A percentile compares a stretch with the other conserved stretches of the same genome.
Evolutionary conservation across 495 filamentous ascomycete genomes (phyloP).

Genomic region (Trichoderma reesei): DNA sequence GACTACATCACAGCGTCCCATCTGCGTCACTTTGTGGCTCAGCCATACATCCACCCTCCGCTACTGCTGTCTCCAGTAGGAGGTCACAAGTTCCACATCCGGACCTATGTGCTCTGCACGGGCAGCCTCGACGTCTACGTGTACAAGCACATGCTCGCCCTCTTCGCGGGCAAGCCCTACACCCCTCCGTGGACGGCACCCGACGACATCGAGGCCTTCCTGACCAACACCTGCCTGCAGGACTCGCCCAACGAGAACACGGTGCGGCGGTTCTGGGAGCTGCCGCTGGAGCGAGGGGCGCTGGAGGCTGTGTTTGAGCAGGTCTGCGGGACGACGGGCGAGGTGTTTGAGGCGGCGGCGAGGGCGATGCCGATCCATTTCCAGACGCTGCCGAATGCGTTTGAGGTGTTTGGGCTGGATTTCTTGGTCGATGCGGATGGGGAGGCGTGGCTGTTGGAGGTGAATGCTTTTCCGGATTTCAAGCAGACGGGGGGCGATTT

Average conservation of each 20-base stretch:
- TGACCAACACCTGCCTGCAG: slow-evolving; percentile 96
- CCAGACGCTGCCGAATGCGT: slow-evolving; percentile 75
- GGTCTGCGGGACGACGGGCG: slow-evolving; percentile 60
- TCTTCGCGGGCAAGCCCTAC: slow-evolving; percentile 74
- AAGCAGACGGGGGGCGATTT: slow-evolving; percentile 73
- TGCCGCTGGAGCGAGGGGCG: slow-evolving; percentile 28
- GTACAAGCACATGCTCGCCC: slow-evolving; percentile 80
- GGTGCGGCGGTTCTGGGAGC: slow-evolving; percentile 62
- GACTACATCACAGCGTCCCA: slow-evolving; percentile 72
- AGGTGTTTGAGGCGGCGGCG: slow-evolving; percentile 77
- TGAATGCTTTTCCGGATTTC: slow-evolving; percentile 97
- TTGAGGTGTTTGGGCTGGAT: slow-evolving; percentile 88
- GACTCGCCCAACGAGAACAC: slow-evolving; percentile 26
- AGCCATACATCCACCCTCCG: slow-evolving; percentile 90
- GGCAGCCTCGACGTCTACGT: slow-evolving; percentile 76
- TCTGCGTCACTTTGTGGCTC: slow-evolving; percentile 88
- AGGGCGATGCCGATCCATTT: slow-evolving; percentile 79
- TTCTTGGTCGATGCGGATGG: slow-evolving; percentile 67
- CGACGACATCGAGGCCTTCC: slow-evolving; percentile 44
- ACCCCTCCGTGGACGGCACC: slow-evolving; percentile 23
- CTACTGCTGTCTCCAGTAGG: slow-evolving; percentile 57
- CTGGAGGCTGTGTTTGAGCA: slow-evolving; percentile 58
- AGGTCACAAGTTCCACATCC: slow-evolving; percentile 87
- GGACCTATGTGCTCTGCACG: slow-evolving; percentile 75
- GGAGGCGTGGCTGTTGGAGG: slow-evolving; percentile 67